Conservation (phyloP, 306 rosid species). For the Senna tora region DNA sequence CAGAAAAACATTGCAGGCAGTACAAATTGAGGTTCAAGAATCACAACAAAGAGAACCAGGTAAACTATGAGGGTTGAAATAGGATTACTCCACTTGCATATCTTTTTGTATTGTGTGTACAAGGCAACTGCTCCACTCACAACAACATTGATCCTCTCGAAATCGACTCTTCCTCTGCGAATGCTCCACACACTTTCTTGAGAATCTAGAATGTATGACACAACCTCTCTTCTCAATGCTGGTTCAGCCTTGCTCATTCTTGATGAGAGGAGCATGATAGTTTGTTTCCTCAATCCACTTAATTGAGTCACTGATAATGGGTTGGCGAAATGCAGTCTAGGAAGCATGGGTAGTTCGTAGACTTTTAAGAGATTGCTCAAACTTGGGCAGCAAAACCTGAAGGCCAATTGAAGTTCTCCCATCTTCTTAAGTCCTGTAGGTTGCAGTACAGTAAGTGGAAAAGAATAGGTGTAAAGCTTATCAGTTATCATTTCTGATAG, state of each 20-base stretch:
- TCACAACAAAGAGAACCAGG: background rate
- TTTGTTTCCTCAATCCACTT: slow-evolving; percentile 36
- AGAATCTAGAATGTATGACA: slow-evolving; percentile 46
- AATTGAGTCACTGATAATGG: slow-evolving; percentile 35
- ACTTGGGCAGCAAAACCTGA: slow-evolving; percentile 31
- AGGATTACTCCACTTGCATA: slow-evolving; percentile 40
- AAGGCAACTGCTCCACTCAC: slow-evolving; percentile 15
- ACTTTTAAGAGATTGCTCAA: background rate
- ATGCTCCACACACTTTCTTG: slow-evolving; percentile 42
- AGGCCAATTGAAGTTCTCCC: slow-evolving; percentile 48
- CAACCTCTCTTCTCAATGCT: slow-evolving; percentile 38
- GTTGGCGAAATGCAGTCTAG: slow-evolving; percentile 22
- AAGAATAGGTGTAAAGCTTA: slow-evolving; percentile 30
- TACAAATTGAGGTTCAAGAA: slow-evolving; percentile 24
- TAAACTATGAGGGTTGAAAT: background rate
- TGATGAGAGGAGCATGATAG: slow-evolving; percentile 3
- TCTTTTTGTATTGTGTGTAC: slow-evolving; percentile 18
- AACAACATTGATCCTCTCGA: slow-evolving; percentile 38
- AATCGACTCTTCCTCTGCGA: slow-evolving; percentile 43
- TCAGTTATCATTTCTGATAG: slow-evolving; percentile 27
- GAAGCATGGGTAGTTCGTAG: slow-evolving; percentile 41
- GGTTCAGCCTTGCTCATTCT: slow-evolving; percentile 42
- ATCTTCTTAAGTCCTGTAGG: slow-evolving; percentile 44
- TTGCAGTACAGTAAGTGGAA: slow-evolving; percentile 43
- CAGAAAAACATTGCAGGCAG: slow-evolving; percentile 22